These are phyloP conservation scores for Lactifluus pinguis DNA, from an alignment of 768 basidiomycete genomes.

Conservation along the genomic window DNA sequence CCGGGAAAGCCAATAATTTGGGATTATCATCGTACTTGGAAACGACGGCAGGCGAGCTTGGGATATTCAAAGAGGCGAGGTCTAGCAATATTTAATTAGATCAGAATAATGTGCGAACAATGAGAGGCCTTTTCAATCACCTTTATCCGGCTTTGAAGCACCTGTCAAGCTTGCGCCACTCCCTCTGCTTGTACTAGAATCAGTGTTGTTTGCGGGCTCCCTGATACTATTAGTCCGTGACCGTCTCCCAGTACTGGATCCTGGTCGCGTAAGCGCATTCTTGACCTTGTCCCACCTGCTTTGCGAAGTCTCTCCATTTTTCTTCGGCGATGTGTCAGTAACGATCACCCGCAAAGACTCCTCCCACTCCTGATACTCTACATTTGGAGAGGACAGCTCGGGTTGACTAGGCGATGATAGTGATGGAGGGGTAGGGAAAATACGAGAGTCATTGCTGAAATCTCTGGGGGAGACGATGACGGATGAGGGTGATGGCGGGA, in stretches of 20 bases:
- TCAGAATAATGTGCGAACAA: background rate
- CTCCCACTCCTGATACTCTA: constrained; percentile 25
- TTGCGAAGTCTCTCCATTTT: constrained; percentile 44
- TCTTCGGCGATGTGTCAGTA: constrained; percentile 38
- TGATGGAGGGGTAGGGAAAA: constrained; percentile 52
- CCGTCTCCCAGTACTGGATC: constrained; percentile 60
- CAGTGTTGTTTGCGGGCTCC: constrained; percentile 57
- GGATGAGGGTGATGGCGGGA: constrained; percentile 43
- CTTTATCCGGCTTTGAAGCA: constrained; percentile 14
- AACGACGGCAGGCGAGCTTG: constrained; percentile 44
- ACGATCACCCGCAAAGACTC: constrained; percentile 21
- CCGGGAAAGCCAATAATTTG: constrained; percentile 58
- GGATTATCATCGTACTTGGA: constrained; percentile 66
- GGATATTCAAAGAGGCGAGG: constrained; percentile 27
- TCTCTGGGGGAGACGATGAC: constrained; percentile 35
- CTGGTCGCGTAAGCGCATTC: constrained; percentile 53
- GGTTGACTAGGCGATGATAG: constrained; percentile 51
- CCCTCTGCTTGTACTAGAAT: constrained; percentile 26
- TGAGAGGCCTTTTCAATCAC: background rate
- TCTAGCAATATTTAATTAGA: constrained; percentile 4
- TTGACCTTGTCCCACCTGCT: constrained; percentile 70
- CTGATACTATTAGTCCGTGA: constrained; percentile 73
- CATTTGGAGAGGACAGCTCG: constrained; percentile 47
- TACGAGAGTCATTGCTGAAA: constrained; percentile 44
- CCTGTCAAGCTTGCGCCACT: constrained; percentile 21